These are phyloP conservation scores for Rugonectria rugulosa DNA, from an alignment of 2,329 filamentous ascomycete species.

Conservation along the genomic window DNA sequence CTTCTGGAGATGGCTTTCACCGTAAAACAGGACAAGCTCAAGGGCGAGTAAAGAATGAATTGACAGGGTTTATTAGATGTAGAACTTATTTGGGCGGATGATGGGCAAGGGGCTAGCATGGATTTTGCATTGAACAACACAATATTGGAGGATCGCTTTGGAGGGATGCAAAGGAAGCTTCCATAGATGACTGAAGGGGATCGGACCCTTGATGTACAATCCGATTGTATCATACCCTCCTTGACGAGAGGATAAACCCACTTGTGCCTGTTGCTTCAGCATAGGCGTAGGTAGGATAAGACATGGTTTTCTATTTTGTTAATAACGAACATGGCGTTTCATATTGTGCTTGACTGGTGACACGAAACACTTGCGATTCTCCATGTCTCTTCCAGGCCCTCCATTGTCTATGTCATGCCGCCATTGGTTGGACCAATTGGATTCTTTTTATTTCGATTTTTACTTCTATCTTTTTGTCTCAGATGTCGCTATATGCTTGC, in stretches of 20 bases:
- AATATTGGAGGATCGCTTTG: constrained; percentile 25
- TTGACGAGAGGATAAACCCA: constrained; percentile 35
- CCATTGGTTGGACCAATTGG: too few relatives aligned
- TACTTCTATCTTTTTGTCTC: constrained; percentile 5
- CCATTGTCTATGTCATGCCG: too few relatives aligned
- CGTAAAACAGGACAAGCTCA: constrained; percentile 73
- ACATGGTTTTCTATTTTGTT: constrained; percentile 31
- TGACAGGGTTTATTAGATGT: constrained; percentile 12
- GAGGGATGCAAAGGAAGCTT: constrained; percentile 31
- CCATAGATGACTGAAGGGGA: constrained; percentile 32
- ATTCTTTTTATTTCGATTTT: background rate
- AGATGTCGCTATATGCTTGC: constrained; percentile 17
- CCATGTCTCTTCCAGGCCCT: too few relatives aligned
- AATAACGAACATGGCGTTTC: constrained; percentile 6
- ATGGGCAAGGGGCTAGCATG: constrained; percentile 22
- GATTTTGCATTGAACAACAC: constrained; percentile 23
- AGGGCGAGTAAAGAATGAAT: constrained; percentile 62
- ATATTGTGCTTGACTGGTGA: too few relatives aligned
- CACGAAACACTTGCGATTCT: background rate
- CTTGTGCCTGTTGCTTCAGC: constrained; percentile 32
- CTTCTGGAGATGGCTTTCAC: constrained; percentile 72
- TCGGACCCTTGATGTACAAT: constrained; percentile 40
- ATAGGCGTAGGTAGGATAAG: constrained; percentile 38
- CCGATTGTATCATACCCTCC: constrained; percentile 45
- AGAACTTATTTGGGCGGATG: constrained; percentile 9